phyloP scores from a whole-genome alignment of 805 yeast species.

The Suhomyces sp. region DNA sequence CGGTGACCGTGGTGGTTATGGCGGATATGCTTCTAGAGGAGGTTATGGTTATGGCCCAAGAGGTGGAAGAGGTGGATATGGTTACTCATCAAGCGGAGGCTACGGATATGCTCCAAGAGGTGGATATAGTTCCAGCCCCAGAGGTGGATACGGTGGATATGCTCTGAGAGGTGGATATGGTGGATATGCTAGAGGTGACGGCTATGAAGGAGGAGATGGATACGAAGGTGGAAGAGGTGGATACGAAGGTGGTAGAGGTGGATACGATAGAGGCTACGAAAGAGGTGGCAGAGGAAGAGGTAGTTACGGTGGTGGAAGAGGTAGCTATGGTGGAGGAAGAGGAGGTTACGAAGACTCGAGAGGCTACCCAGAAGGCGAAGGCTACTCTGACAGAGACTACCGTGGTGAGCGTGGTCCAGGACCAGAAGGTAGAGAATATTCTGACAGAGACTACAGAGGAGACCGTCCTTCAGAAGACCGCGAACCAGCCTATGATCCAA shows the following conservation, averaged over 20 bases:
- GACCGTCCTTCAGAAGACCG: conserved; percentile 15
- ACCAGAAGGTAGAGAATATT: conserved; percentile 8
- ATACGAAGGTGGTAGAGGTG: conserved; percentile 17
- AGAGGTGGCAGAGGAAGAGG: conserved; percentile 1
- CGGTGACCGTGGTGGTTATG: conserved; percentile 19
- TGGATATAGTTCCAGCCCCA: no score
- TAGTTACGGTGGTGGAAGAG: conserved; percentile 11
- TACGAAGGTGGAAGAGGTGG: conserved; percentile 14
- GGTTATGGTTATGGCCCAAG: conserved; percentile 21
- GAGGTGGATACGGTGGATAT: conserved; percentile 18
- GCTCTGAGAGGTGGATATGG: conserved; percentile 15
- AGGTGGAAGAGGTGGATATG: conserved; percentile 24
- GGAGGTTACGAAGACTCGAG: conserved; percentile 14
- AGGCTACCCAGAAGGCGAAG: conserved; percentile 1
- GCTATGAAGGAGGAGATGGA: conserved; percentile 20
- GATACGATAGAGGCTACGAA: conserved; percentile 7
- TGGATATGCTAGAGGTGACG: conserved; percentile 19
- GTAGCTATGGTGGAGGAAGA: conserved; percentile 16
- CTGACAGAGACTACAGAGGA: conserved; percentile 17
- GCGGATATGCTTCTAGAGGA: conserved; percentile 19
- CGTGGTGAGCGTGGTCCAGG: conserved; percentile 5
- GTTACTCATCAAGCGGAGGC: conserved; percentile 21
- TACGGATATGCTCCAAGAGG: conserved; percentile 14
- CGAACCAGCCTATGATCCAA: conserved; percentile 19
- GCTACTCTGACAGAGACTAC: conserved; percentile 5